Conservation (phyloP, 2,329 filamentous ascomycete genomes). For the Didymella pinodella region DNA sequence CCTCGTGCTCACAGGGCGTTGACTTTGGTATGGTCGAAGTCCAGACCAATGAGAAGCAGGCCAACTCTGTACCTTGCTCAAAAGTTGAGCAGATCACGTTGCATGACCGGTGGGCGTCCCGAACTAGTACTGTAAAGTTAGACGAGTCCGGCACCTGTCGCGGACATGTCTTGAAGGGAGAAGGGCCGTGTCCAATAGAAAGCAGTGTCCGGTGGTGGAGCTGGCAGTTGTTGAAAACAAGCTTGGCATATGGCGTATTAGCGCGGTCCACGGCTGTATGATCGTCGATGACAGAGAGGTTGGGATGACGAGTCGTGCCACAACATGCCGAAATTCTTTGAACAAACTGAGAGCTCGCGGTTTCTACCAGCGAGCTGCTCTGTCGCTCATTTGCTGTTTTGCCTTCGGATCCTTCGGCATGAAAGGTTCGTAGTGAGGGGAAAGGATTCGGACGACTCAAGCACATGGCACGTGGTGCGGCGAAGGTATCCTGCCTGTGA, state of each 20-base stretch:
- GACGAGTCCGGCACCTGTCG: constrained; percentile 15
- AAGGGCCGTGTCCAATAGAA: constrained; percentile 19
- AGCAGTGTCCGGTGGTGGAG: constrained; percentile 13
- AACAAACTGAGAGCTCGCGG: constrained; percentile 14
- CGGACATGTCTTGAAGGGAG: constrained; percentile 5
- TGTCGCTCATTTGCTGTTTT: constrained; percentile 1
- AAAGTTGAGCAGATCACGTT: constrained; percentile 5
- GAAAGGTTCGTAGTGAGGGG: not conserved
- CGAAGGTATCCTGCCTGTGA: not conserved
- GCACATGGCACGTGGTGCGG: constrained; percentile 8
- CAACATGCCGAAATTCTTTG: constrained; percentile 1
- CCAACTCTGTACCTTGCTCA: constrained; percentile 9
- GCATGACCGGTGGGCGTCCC: constrained; percentile 2
- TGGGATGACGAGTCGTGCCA: constrained; percentile 19
- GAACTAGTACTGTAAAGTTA: not conserved
- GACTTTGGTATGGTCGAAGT: constrained; percentile 4
- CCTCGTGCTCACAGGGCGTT: constrained; percentile 7
- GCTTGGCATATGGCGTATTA: constrained; percentile 17
- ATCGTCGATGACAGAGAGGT: constrained; percentile 25
- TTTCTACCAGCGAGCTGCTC: constrained; percentile 1
- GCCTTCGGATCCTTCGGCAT: constrained; percentile 5
- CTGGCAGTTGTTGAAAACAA: constrained; percentile 11
- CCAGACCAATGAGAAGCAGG: constrained; percentile 10
- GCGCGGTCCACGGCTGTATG: constrained; percentile 6
- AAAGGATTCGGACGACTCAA: not conserved